phyloP scores from a whole-genome alignment of 768 basidiomycete species.

The Hirschioporus abietinus region DNA sequence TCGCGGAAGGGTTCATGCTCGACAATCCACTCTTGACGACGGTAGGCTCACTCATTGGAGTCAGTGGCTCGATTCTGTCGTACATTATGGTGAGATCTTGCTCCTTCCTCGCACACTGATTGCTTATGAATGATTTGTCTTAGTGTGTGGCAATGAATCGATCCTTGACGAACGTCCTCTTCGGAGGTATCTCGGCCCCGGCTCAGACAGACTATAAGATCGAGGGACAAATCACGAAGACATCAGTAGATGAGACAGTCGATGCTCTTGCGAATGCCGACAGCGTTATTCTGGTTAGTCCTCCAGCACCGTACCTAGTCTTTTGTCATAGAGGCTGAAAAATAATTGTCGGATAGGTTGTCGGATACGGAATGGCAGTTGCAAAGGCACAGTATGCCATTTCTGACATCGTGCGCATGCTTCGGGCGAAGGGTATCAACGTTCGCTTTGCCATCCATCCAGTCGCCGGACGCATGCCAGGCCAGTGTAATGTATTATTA shows the following conservation, averaged over 20 bases:
- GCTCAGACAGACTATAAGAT: constrained; percentile 59
- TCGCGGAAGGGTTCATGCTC: constrained; percentile 89
- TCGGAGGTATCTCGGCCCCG: constrained; percentile 73
- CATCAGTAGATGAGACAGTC: constrained; percentile 74
- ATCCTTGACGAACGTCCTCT: constrained; percentile 77
- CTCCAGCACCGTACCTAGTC: neutral
- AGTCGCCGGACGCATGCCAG: constrained; percentile 90
- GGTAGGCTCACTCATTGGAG: constrained; percentile 82
- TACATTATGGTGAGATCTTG: constrained; percentile 75
- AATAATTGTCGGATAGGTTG: constrained; percentile 42
- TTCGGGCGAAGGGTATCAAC: constrained; percentile 68
- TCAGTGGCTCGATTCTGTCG: constrained; percentile 85
- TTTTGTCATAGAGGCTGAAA: neutral
- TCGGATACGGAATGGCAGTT: constrained; percentile 90
- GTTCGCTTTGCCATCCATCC: constrained; percentile 88
- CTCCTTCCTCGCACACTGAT: neutral
- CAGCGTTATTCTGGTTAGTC: constrained; percentile 68
- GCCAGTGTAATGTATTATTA: constrained; percentile 87
- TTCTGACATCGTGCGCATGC: constrained; percentile 67
- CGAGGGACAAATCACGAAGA: constrained; percentile 77
- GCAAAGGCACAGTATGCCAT: constrained; percentile 81
- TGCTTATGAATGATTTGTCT: constrained; percentile 1
- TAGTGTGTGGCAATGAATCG: constrained; percentile 93
- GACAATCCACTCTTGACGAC: constrained; percentile 81
- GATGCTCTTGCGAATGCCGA: constrained; percentile 76